Percentiles rank a stretch among this genome's conserved stretches.
phyloP scores from a whole-genome alignment of 2,329 filamentous ascomycete genomes.

The Monilinia fructigena region DNA sequence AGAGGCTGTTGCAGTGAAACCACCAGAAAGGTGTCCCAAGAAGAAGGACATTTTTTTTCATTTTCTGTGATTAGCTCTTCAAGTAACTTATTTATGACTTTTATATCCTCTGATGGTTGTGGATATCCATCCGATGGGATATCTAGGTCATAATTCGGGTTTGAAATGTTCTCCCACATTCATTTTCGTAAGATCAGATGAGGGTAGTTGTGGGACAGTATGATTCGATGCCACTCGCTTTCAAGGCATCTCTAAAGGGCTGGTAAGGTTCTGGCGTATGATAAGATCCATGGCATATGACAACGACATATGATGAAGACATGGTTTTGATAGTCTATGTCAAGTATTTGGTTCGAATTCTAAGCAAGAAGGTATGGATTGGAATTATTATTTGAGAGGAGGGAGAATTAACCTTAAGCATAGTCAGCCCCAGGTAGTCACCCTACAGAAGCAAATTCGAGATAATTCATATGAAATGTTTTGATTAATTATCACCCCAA shows the following conservation, averaged over 20 bases:
- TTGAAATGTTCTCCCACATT: background rate
- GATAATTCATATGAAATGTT: no score
- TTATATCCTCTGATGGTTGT: background rate
- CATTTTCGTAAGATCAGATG: slow-evolving; percentile 5
- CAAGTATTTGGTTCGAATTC: background rate
- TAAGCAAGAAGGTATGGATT: background rate
- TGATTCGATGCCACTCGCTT: background rate
- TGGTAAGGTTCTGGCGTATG: slow-evolving; percentile 13
- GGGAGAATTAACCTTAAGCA: background rate
- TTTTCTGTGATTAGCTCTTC: background rate
- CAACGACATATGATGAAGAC: slow-evolving; percentile 2
- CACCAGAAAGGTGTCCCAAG: slow-evolving; percentile 6
- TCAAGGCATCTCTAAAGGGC: background rate
- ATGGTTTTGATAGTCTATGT: background rate
- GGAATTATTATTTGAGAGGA: background rate
- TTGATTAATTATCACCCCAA: no score
- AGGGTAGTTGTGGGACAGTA: slow-evolving; percentile 15
- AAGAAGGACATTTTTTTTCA: slow-evolving; percentile 1
- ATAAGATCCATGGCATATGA: slow-evolving; percentile 20
- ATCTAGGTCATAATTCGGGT: slow-evolving; percentile 9
- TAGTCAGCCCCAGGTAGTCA: background rate
- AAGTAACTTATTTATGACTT: slow-evolving; percentile 2
- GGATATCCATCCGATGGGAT: background rate
- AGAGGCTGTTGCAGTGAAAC: background rate
- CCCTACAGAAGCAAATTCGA: no score